Percentiles rank a stretch among this genome's conserved stretches.
Conservation (phyloP, 163 green algal species). For the Volvox carteri region DNA sequence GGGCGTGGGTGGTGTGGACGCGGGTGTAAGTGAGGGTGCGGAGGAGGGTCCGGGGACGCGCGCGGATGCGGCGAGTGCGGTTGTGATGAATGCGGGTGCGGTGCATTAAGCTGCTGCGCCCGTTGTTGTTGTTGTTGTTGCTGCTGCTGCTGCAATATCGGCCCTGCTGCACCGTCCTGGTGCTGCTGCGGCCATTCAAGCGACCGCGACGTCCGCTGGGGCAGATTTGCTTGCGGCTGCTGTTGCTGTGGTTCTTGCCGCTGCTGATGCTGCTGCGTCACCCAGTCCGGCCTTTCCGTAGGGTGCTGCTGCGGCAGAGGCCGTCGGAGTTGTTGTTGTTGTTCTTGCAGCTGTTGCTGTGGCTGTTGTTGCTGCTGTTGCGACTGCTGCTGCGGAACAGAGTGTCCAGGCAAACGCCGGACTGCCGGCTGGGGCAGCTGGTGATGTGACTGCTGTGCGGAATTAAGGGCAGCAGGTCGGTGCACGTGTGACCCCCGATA, state of each 20-base stretch:
- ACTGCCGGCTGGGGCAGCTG: neutral
- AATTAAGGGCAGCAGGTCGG: neutral
- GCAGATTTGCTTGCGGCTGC: neutral
- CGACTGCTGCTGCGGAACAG: no score
- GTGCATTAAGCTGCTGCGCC: neutral
- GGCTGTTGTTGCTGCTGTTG: neutral
- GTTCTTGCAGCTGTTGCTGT: neutral
- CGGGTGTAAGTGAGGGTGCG: neutral
- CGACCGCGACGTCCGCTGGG: neutral
- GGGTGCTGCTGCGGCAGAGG: neutral
- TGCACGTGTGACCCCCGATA: neutral
- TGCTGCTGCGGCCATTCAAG: no score
- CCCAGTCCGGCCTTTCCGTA: neutral
- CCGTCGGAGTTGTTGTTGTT: neutral
- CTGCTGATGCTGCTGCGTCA: neutral
- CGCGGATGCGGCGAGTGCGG: neutral
- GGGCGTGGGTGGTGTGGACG: neutral
- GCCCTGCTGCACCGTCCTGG: no score
- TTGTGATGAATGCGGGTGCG: neutral
- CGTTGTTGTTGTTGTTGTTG: neutral
- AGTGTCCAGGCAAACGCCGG: no score
- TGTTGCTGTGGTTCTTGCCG: neutral
- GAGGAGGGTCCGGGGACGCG: neutral
- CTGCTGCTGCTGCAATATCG: neutral
- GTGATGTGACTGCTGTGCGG: neutral